Percentiles rank a stretch among this genome's conserved stretches.
Evolutionary conservation across 1,139 yeast species (phyloP).

Genomic region (Taiozyma sp.): DNA sequence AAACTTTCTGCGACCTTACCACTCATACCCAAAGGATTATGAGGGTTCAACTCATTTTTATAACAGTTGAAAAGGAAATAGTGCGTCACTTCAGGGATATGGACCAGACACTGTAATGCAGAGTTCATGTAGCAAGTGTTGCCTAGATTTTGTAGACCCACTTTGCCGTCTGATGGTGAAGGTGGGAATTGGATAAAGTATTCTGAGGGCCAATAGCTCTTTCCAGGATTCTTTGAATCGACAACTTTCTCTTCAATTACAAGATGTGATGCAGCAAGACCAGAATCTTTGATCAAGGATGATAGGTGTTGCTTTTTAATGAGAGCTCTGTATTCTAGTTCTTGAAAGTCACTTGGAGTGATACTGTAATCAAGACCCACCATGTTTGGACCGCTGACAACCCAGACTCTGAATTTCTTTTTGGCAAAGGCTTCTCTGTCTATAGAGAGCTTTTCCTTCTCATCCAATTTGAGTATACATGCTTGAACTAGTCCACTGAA

Average conservation of each 20-base stretch:
- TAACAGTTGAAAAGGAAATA: slow-evolving; percentile 66
- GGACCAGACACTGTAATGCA: slow-evolving; percentile 85
- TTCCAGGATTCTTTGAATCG: not conserved
- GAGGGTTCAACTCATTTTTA: slow-evolving; percentile 59
- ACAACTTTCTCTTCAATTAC: slow-evolving; percentile 27
- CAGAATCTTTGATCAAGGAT: slow-evolving; percentile 19
- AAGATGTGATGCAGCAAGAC: slow-evolving; percentile 22
- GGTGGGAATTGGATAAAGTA: slow-evolving; percentile 26
- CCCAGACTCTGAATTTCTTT: slow-evolving; percentile 27
- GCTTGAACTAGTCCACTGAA: slow-evolving; percentile 17
- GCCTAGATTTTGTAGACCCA: slow-evolving; percentile 79
- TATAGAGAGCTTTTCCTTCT: slow-evolving; percentile 20
- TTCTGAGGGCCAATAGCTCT: slow-evolving; percentile 32
- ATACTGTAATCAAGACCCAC: slow-evolving; percentile 21
- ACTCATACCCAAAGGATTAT: slow-evolving; percentile 79
- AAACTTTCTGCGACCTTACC: slow-evolving; percentile 80
- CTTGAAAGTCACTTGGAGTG: slow-evolving; percentile 25
- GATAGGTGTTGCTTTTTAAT: slow-evolving; percentile 20
- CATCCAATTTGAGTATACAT: slow-evolving; percentile 14
- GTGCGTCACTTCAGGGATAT: slow-evolving; percentile 75
- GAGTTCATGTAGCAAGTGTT: slow-evolving; percentile 97
- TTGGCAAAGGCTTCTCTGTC: slow-evolving; percentile 1
- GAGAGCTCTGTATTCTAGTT: slow-evolving; percentile 18
- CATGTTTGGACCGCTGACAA: slow-evolving; percentile 20
- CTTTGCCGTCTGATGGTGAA: slow-evolving; percentile 37